Evolutionary conservation across 1,139 yeast genomes (phyloP), one percentile per base, ranked within the genome.

Genomic region (Kluyveromyces sp.): DNA sequence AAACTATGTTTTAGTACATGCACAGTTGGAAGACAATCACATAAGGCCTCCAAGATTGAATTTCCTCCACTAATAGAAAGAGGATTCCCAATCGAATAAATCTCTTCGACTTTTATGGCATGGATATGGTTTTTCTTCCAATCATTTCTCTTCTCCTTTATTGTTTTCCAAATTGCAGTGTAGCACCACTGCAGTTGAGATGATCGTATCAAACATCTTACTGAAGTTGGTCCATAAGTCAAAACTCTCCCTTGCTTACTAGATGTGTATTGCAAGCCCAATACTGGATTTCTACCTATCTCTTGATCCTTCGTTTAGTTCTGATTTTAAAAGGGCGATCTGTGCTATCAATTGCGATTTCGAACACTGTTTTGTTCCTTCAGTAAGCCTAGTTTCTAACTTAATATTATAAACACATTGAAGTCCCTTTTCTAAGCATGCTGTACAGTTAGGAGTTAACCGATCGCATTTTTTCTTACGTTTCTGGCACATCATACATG

Each of bases 1-100:
- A 44, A 32, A 25, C 32, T 32, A n/a, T 3, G 25, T 21, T 40
- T 31, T 5, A 40, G 39, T n/a, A 28, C 40, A 10, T 44, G 39
- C 5, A 26, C 26, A 6, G 46, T 28, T 5, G 46, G 46, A 4
- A 44, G 30, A n/a, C 42, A 39, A 10, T 29, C 36, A 15, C 47
- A 45, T 6, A 45, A 37, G 5, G 47, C 47, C 4, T 41, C 47
- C 3, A 45, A 29, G 8, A 45, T 32, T 29, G 47, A 41, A 33
- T 45, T 39, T 4, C 45, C 47, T 36, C 32, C 35, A 15, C 32
- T 45, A 25, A 45, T 25, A 10, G 27, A 10, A 41, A 38, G 25
- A 25, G 43, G 43, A n/a, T 41, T 35, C 21, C 38, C 37, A 7
- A 45, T 31, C 8, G 39, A 37, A 7, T 37, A 4, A 50, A 66